Conservation (phyloP, 2,329 filamentous ascomycete genomes). For the Waltergamsia citrina region DNA sequence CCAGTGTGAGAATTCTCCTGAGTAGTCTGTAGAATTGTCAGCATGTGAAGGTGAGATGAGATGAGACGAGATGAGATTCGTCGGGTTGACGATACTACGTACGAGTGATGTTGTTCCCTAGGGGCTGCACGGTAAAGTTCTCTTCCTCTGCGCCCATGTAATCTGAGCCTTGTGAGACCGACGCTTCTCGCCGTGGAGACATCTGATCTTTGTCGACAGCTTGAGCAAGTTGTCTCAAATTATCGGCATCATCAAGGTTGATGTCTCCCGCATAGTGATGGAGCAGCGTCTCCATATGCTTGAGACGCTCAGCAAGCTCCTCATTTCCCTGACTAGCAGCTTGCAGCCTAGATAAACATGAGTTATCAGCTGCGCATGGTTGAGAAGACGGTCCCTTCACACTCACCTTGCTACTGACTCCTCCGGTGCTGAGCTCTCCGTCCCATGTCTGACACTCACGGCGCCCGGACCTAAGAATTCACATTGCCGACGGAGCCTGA, state of each 20-base stretch:
- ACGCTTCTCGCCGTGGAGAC: conserved; percentile 5
- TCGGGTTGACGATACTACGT: conserved; percentile 7
- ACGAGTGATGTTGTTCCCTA: conserved; percentile 31
- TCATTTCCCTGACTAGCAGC: neutral
- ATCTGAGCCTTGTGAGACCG: conserved; percentile 6
- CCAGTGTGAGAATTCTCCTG: conserved; percentile 42
- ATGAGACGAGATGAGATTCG: no score
- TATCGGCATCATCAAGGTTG: conserved; percentile 5
- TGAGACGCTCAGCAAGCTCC: conserved; percentile 6
- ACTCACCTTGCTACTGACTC: neutral
- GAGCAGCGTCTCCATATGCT: conserved; percentile 37
- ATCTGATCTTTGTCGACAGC: conserved; percentile 23
- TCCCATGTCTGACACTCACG: neutral
- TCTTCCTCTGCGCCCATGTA: conserved; percentile 20
- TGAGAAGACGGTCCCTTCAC: neutral
- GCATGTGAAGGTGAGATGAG: neutral
- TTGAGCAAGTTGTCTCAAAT: conserved; percentile 29
- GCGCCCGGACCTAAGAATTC: conserved; percentile 20
- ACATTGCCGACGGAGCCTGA: conserved; percentile 39
- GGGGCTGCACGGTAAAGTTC: conserved; percentile 28
- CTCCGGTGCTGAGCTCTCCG: neutral
- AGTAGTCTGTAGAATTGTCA: conserved; percentile 35
- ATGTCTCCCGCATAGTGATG: conserved; percentile 32
- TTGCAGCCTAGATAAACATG: neutral
- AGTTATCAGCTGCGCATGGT: neutral